phyloP scores from a whole-genome alignment of 2,329 filamentous ascomycete species.

The Hymenoscyphus fraxineus region DNA sequence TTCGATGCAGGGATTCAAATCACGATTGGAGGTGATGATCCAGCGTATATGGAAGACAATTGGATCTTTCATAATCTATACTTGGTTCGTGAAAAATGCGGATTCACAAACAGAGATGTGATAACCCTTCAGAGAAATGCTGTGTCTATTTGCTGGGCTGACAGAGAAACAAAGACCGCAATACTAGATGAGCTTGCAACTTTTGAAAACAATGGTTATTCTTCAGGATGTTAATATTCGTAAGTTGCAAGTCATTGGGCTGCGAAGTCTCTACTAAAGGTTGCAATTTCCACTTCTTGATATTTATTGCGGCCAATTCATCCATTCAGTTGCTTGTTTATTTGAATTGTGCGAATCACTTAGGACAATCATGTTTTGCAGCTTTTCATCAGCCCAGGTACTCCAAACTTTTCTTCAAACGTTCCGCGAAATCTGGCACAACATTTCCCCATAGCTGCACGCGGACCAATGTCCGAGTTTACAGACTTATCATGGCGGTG shows the following conservation, averaged over 20 bases:
- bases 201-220: constrained; percentile 4
- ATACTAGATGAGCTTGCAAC: constrained; percentile 14
- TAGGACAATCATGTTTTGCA: no score
- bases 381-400: no score
- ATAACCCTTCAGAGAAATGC: constrained; percentile 40
- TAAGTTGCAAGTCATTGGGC: not conserved
- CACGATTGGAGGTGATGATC: constrained; percentile 44
- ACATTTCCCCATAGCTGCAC: no score
- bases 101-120: constrained; percentile 42
- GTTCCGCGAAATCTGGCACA: no score
- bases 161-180: constrained; percentile 36
- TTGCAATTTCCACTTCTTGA: not conserved
- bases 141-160: constrained; percentile 46
- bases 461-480: not conserved
- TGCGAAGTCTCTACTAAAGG: not conserved
- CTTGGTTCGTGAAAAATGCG: constrained; percentile 41
- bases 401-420: no score
- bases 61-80: constrained; percentile 48
- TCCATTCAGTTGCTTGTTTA: no score
- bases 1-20: constrained; percentile 42
- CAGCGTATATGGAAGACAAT: constrained; percentile 46
- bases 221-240: not conserved
- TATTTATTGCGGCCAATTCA: not conserved
- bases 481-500: not conserved
- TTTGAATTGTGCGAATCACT: no score